A percentile compares a stretch with the other conserved stretches of the same genome.
These are phyloP conservation scores for Cladosporium sp. DNA, from an alignment of 2,329 filamentous ascomycete species.

Conservation along the genomic window DNA sequence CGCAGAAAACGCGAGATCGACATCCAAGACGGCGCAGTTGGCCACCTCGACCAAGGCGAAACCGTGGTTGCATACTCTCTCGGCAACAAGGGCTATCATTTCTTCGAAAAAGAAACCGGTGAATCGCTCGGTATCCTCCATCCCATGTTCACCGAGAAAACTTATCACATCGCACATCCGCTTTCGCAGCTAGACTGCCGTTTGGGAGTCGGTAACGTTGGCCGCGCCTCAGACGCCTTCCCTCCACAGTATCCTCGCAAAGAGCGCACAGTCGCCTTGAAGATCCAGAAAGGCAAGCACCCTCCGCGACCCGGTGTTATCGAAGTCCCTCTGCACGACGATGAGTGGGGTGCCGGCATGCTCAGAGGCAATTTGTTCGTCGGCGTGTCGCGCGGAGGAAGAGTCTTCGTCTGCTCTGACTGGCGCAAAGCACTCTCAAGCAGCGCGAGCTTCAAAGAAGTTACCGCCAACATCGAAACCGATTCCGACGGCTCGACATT, in stretches of 20 bases:
- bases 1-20: slow-evolving; percentile 32
- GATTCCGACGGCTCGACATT: slow-evolving; percentile 38
- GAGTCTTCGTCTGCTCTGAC: slow-evolving; percentile 42
- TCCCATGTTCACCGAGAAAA: slow-evolving; percentile 31
- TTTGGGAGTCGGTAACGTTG: slow-evolving; percentile 1
- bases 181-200: slow-evolving; percentile 7
- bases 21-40: slow-evolving; percentile 40
- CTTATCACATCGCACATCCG: slow-evolving; percentile 34
- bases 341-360: slow-evolving; percentile 48
- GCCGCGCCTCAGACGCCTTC: slow-evolving; percentile 22
- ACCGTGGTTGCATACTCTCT: slow-evolving; percentile 44
- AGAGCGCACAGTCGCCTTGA: slow-evolving; percentile 19
- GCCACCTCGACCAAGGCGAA: slow-evolving; percentile 42
- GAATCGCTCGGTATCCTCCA: slow-evolving; percentile 36
- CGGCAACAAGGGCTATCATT: slow-evolving; percentile 40
- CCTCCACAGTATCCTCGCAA: slow-evolving; percentile 18
- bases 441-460: slow-evolving; percentile 12
- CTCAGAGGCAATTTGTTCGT: slow-evolving; percentile 39
- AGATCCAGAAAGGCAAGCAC: slow-evolving; percentile 16
- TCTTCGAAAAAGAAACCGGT: slow-evolving; percentile 39
- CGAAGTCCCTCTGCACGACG: slow-evolving; percentile 27
- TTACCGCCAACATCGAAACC: slow-evolving; percentile 38
- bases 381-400: slow-evolving; percentile 41
- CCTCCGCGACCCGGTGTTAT: slow-evolving; percentile 12
- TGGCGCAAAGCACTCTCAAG: slow-evolving; percentile 37